Conservation (phyloP, 2,329 filamentous ascomycete genomes). For the Xylaria sp. region DNA sequence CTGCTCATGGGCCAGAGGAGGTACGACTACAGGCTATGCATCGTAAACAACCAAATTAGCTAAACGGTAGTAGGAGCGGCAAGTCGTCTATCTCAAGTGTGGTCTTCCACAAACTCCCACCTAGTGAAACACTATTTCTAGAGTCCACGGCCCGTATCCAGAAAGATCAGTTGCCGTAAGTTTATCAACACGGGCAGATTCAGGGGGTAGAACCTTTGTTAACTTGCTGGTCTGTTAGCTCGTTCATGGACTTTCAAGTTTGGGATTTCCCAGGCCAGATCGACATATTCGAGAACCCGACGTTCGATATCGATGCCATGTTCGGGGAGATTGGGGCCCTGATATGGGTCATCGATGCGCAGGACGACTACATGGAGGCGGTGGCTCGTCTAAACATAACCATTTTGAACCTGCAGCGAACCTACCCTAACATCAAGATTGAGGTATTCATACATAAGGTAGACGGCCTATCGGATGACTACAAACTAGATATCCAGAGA, state of each 20-base stretch:
- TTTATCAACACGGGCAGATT: slow-evolving; percentile 36
- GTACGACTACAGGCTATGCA: slow-evolving; percentile 60
- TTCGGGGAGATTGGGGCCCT: slow-evolving; percentile 94
- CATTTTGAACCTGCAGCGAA: slow-evolving; percentile 87
- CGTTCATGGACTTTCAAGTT: slow-evolving; percentile 99
- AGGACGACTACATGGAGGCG: slow-evolving; percentile 96
- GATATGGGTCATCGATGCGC: slow-evolving; percentile 98
- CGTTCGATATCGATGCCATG: slow-evolving; percentile 91
- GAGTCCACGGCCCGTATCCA: slow-evolving; percentile 95
- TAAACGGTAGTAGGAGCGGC: slow-evolving; percentile 75
- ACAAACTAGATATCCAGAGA: slow-evolving; percentile 93
- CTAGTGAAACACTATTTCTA: slow-evolving; percentile 93
- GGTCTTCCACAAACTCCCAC: slow-evolving; percentile 98
- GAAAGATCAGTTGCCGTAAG: slow-evolving; percentile 94
- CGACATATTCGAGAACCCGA: slow-evolving; percentile 86
- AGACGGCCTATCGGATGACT: slow-evolving; percentile 96
- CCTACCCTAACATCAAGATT: slow-evolving; percentile 93
- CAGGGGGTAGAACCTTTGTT: slow-evolving; percentile 31
- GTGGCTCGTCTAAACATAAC: slow-evolving; percentile 88
- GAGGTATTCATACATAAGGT: slow-evolving; percentile 99
- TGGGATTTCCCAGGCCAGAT: slow-evolving; percentile 98
- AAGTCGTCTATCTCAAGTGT: slow-evolving; percentile 99
- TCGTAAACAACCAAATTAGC: slow-evolving; percentile 14
- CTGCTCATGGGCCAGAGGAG: slow-evolving; percentile 95
- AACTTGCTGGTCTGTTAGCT: slow-evolving; percentile 63